These are phyloP conservation scores for Fomitopsis palustris DNA, from an alignment of 1,284 basidiomycete species.

Conservation along the genomic window DNA sequence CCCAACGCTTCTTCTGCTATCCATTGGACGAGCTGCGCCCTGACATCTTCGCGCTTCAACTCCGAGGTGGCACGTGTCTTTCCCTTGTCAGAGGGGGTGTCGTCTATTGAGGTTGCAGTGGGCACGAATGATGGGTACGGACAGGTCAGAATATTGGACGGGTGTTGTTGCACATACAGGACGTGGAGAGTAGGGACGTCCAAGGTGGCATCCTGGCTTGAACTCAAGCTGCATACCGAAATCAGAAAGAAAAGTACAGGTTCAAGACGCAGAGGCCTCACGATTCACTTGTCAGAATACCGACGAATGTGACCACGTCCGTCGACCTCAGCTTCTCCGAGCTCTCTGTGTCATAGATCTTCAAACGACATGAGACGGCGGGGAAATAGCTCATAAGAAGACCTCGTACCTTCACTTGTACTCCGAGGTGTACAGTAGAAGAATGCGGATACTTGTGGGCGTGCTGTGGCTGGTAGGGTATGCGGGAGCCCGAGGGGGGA, in stretches of 20 bases:
- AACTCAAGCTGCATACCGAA: conserved; percentile 27
- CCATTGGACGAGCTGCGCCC: conserved; percentile 63
- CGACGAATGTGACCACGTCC: conserved; percentile 63
- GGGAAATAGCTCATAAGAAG: neutral
- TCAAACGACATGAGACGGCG: neutral
- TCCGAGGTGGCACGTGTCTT: conserved; percentile 8
- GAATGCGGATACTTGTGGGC: conserved; percentile 65
- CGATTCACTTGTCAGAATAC: conserved; percentile 63
- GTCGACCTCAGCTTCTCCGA: conserved; percentile 50
- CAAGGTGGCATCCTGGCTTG: conserved; percentile 29
- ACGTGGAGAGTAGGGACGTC: conserved; percentile 68
- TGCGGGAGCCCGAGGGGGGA: conserved; percentile 1
- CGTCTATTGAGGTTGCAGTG: conserved; percentile 6
- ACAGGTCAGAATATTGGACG: conserved; percentile 35
- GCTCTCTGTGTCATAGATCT: conserved; percentile 54
- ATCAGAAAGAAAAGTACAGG: too few relatives aligned
- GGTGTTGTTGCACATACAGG: conserved; percentile 46
- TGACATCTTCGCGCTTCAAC: conserved; percentile 19
- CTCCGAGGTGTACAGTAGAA: conserved; percentile 51
- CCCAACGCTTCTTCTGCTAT: conserved; percentile 65
- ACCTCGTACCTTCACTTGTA: conserved; percentile 59
- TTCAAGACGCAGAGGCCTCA: conserved; percentile 33
- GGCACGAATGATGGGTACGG: conserved; percentile 27
- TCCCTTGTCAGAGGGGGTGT: conserved; percentile 1
- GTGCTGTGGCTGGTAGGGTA: conserved; percentile 26